These are phyloP conservation scores for Salix viminalis DNA, from an alignment of 345 rosid species.

Conservation along the genomic window DNA sequence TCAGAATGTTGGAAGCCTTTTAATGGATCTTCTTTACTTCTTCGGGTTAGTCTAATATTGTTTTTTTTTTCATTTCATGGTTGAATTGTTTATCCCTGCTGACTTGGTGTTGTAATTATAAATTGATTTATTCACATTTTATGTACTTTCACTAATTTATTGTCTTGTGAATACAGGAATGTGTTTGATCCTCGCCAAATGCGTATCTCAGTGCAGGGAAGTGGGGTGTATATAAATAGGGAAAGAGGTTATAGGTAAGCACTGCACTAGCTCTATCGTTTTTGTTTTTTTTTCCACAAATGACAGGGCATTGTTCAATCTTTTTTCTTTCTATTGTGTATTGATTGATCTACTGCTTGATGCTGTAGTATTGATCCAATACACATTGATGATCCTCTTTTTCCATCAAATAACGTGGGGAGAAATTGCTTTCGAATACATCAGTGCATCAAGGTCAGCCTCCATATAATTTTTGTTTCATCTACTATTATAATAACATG, in stretches of 20 bases:
- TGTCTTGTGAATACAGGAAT: slow-evolving; percentile 50
- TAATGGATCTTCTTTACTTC: slow-evolving; percentile 97
- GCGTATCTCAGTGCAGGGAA: slow-evolving; percentile 91
- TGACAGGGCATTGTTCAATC: slow-evolving; percentile 7
- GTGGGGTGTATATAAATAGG: slow-evolving; percentile 78
- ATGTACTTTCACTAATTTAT: background rate
- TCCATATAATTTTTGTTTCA: background rate
- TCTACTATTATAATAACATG: background rate
- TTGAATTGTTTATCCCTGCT: background rate
- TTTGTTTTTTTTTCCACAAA: background rate
- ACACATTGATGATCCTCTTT: slow-evolving; percentile 94
- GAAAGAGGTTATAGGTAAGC: slow-evolving; percentile 91
- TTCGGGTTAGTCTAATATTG: slow-evolving; percentile 68
- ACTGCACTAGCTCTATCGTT: background rate
- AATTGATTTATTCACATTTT: background rate
- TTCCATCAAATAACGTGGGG: slow-evolving; percentile 89
- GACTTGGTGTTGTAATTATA: background rate
- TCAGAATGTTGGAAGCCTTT: slow-evolving; percentile 90
- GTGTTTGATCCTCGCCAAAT: slow-evolving; percentile 98
- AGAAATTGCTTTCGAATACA: slow-evolving; percentile 97
- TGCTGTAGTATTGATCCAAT: slow-evolving; percentile 81
- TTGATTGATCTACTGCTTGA: slow-evolving; percentile 21
- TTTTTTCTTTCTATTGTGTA: slow-evolving; percentile 9
- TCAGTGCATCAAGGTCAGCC: slow-evolving; percentile 87
- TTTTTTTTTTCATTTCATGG: background rate